Conservation (phyloP, 768 basidiomycete genomes). For the Auricularia sp. region DNA sequence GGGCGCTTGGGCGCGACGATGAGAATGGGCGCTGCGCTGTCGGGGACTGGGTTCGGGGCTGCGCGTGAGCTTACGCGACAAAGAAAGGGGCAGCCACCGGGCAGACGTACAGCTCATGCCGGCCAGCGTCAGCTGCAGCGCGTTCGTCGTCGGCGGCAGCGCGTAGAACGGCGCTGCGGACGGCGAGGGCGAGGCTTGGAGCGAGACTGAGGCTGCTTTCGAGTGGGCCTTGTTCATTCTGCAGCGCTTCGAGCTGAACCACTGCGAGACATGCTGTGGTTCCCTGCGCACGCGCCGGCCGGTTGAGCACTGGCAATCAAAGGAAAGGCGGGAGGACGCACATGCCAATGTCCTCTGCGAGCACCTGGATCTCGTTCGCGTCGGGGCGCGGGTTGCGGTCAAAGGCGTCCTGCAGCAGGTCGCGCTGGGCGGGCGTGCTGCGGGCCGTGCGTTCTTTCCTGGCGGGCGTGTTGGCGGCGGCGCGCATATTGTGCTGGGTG, state of each 20-base stretch:
- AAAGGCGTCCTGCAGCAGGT: neutral
- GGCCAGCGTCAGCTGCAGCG: neutral
- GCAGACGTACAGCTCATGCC: neutral
- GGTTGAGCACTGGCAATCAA: neutral
- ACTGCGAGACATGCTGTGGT: neutral
- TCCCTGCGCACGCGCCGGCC: neutral
- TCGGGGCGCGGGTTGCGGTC: neutral
- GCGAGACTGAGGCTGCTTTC: neutral
- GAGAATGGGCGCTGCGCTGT: neutral
- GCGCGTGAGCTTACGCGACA: neutral
- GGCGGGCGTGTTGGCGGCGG: neutral
- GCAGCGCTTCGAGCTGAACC: neutral
- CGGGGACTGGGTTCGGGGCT: neutral
- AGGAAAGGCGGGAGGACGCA: neutral
- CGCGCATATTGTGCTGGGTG: neutral
- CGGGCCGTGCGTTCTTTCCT: neutral
- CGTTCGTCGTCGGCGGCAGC: neutral
- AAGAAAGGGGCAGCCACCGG: neutral
- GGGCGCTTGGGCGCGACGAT: neutral
- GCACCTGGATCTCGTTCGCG: neutral
- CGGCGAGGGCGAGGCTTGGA: neutral
- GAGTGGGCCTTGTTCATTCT: neutral
- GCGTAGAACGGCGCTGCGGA: neutral
- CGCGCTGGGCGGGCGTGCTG: neutral
- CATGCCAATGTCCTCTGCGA: neutral